Base-by-base conservation (phyloP, 2,329 filamentous ascomycete species). In the Colletotrichum tanaceti region DNA sequence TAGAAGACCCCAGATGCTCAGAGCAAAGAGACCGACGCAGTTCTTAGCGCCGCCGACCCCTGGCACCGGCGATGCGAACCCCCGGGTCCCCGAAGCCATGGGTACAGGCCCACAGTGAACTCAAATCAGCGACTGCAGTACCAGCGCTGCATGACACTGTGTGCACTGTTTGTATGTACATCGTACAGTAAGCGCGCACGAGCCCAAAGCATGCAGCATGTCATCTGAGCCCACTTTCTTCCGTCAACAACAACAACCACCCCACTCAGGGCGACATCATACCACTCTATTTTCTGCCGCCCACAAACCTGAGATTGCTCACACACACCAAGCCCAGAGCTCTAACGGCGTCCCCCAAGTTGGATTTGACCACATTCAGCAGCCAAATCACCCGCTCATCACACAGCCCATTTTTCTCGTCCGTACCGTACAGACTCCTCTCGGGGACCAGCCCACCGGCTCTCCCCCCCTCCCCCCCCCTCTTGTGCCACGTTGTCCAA, bases 21-120 rank as follows among this genome's bases (percentile, higher is more conserved):
- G 65, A 65, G 49, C 65, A 41, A 65, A 38, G 28, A 65, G 61
- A 55, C 62, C 65, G 32, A 35, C 32, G 32, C 32, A 59, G 16
- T 22, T 20, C 14, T 41, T 57, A 65, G 62, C 63, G 62, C 28
- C 49, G 22, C 39, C 47, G 22, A 20, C 18, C 62, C 62, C 62
- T 68, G 55, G 66, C 60, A 50, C 66, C 66, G 66, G 66, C 66
- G 62, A 54, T 46, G 55, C n/a, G 22, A 44, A 44, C 41, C 66
- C 65, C 65, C 65, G 55, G 62, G 18, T 55, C 66, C 66, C 62
- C 66, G 66, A 57, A 41, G 50, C 28, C 7, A 11, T 9, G 9
- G 20, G 22, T 32, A 28, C 24, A 63, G 55, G 28, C 9, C 49
- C 28, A 38, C 35, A 20, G 62, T 28, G 38, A 6, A 41, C 35